Evolutionary conservation across 495 filamentous ascomycete genomes (phyloP).

Genomic region (Cairneyella variabilis): DNA sequence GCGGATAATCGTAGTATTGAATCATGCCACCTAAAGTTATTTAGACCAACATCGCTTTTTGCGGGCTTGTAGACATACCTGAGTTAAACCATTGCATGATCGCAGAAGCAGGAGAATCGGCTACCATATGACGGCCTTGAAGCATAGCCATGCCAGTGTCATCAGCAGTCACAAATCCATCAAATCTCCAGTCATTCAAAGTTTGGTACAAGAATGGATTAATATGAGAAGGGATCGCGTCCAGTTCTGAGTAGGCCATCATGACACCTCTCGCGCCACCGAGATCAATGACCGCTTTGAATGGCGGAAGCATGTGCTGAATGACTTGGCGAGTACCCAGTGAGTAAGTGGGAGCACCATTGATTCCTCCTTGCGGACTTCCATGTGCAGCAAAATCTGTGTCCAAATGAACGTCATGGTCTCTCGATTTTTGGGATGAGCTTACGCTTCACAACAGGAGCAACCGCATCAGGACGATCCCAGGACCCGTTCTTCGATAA

Average conservation of each 20-base stretch:
- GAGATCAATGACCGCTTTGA: conserved; percentile 37
- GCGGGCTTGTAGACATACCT: conserved; percentile 17
- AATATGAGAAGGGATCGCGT: conserved; percentile 33
- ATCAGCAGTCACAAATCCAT: conserved; percentile 37
- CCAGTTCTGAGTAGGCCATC: conserved; percentile 41
- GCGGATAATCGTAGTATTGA: conserved; percentile 11
- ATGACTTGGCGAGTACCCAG: conserved; percentile 36
- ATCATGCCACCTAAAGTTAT: conserved; percentile 4
- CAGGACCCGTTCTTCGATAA: conserved; percentile 38
- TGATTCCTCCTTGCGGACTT: conserved; percentile 34
- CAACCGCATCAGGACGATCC: conserved; percentile 34
- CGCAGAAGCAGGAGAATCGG: conserved; percentile 26
- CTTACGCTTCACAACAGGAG: conserved; percentile 34
- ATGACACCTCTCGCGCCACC: conserved; percentile 37
- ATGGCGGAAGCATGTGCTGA: conserved; percentile 34
- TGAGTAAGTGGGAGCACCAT: conserved; percentile 36
- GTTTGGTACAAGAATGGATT: conserved; percentile 33
- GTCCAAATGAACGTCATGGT: neutral
- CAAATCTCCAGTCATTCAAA: conserved; percentile 36
- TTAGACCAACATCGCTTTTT: neutral
- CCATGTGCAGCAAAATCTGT: conserved; percentile 37
- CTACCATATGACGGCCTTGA: conserved; percentile 12
- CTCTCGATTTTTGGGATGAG: neutral
- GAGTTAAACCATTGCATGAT: conserved; percentile 38
- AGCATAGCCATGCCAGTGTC: conserved; percentile 32